phyloP scores from a whole-genome alignment of 2,329 filamentous ascomycete genomes.

The Alternaria alternata region DNA sequence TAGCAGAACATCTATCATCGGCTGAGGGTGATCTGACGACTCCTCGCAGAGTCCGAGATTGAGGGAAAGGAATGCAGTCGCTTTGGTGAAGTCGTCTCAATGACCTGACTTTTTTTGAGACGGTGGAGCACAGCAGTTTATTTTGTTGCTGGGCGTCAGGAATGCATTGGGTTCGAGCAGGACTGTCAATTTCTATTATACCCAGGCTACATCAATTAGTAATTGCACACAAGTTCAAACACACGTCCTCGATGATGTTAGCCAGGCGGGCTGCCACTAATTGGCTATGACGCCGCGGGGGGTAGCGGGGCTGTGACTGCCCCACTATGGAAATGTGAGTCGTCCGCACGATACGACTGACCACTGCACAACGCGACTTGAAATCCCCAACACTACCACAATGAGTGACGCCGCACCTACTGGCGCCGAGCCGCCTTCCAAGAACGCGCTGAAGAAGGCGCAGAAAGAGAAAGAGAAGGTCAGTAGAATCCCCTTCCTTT shows the following conservation, averaged over 20 bases:
- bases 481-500: neutral
- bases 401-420: conserved; percentile 45
- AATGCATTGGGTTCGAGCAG: conserved; percentile 5
- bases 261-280: neutral
- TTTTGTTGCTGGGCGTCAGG: conserved; percentile 6
- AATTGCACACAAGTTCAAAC: conserved; percentile 4
- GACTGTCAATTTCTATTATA: conserved; percentile 13
- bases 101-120: neutral
- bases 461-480: conserved; percentile 55
- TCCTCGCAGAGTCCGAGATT: neutral
- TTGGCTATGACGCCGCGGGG: conserved; percentile 26
- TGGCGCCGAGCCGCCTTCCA: conserved; percentile 44
- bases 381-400: conserved; percentile 12
- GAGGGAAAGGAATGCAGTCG: neutral
- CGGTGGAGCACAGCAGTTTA: conserved; percentile 5
- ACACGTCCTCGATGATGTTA: neutral
- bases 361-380: conserved; percentile 9
- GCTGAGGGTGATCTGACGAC: conserved; percentile 3
- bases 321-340: conserved; percentile 22
- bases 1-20: conserved; percentile 30
- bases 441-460: conserved; percentile 54
- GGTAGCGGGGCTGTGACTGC: conserved; percentile 29
- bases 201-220: conserved; percentile 11
- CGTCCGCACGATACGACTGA: neutral
- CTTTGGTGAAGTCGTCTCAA: neutral